Percentiles rank a stretch among this genome's conserved stretches.
phyloP scores from a whole-genome alignment of 2,329 filamentous ascomycete genomes.

The Botrytis pseudocinerea region DNA sequence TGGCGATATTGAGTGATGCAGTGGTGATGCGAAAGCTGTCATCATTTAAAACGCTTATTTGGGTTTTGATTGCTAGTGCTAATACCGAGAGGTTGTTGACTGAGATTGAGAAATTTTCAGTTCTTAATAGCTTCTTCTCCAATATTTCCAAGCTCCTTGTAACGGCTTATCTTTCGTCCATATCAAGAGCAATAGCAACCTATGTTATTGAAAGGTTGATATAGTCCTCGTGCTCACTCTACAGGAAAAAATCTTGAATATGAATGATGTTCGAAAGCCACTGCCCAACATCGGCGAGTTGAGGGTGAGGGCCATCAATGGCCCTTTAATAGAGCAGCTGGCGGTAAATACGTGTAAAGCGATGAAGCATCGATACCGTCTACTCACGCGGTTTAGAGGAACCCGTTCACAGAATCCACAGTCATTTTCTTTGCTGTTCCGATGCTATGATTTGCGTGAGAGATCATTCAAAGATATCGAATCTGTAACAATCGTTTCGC shows the following conservation, averaged over 20 bases:
- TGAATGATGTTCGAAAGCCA: not conserved
- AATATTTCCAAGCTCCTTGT: rapidly evolving
- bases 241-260: not conserved
- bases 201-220: not conserved
- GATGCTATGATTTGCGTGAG: not conserved
- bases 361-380: not conserved
- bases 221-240: not conserved
- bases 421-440: not conserved
- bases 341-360: not conserved
- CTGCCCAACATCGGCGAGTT: not conserved
- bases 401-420: rapidly evolving
- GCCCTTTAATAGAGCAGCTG: not conserved
- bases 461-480: not conserved
- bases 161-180: not conserved
- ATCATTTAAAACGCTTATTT: not conserved
- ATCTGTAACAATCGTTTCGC: too few species aligned
- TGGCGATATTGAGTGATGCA: not conserved
- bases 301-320: not conserved
- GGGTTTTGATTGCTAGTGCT: not conserved
- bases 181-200: not conserved
- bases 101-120: not conserved
- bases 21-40: not conserved
- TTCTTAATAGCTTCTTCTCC: not conserved
- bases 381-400: not conserved
- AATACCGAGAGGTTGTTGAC: not conserved